phyloP scores from a whole-genome alignment of 2,329 filamentous ascomycete species.

The Xylaria sp. region DNA sequence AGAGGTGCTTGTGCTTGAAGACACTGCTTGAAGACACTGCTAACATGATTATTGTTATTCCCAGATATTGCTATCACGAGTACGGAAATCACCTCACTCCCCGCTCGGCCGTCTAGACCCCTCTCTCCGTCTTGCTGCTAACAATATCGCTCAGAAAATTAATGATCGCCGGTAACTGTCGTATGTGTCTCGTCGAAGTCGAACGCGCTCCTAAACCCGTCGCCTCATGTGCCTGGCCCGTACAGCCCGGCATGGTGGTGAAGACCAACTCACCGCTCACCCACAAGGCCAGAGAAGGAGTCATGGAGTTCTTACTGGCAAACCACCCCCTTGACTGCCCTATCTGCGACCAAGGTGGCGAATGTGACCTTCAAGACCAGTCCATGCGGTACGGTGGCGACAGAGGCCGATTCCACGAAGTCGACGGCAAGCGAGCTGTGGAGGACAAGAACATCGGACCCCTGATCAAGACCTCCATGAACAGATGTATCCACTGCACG shows the following conservation, averaged over 20 bases:
- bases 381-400: slow-evolving; percentile 99
- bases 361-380: slow-evolving; percentile 99
- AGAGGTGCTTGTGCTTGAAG: slow-evolving; percentile 67
- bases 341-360: slow-evolving; percentile 98
- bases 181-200: slow-evolving; percentile 99
- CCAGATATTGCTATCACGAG: slow-evolving; percentile 94
- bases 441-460: slow-evolving; percentile 99
- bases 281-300: slow-evolving; percentile 97
- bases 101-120: slow-evolving; percentile 11
- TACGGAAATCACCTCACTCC: slow-evolving; percentile 60
- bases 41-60: slow-evolving; percentile 4
- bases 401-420: slow-evolving; percentile 95
- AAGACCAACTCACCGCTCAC: slow-evolving; percentile 97
- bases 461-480: slow-evolving; percentile 99
- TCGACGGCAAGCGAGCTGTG: slow-evolving; percentile 94
- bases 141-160: slow-evolving; percentile 76
- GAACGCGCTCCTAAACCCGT: slow-evolving; percentile 96
- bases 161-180: slow-evolving; percentile 99
- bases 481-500: slow-evolving; percentile 99
- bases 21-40: slow-evolving; percentile 84
- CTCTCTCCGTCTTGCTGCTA: slow-evolving; percentile 51
- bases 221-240: slow-evolving; percentile 98
- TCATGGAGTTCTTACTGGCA: slow-evolving; percentile 98
- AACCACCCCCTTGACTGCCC: slow-evolving; percentile 97
- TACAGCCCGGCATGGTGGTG: slow-evolving; percentile 98